These are phyloP conservation scores for Backusella tarrabulga DNA, from an alignment of 192 early-diverging fungal genomes.

Conservation along the genomic window DNA sequence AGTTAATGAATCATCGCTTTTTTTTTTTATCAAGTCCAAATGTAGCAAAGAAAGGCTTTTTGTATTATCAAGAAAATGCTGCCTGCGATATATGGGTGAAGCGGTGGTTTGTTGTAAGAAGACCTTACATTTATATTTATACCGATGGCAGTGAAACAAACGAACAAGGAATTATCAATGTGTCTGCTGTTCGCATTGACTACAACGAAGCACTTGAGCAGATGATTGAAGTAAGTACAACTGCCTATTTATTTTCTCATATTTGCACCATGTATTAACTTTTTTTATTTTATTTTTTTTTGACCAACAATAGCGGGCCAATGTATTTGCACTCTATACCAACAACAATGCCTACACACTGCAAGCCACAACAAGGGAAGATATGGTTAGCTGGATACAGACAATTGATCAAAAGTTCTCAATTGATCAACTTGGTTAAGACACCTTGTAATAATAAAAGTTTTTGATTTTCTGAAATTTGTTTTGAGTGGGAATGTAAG, in stretches of 20 bases:
- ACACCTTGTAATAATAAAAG: neutral
- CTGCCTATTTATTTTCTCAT: slow-evolving; percentile 42
- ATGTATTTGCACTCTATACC: slow-evolving; percentile 71
- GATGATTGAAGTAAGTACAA: slow-evolving; percentile 51
- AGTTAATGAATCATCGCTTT: neutral
- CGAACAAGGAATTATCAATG: slow-evolving; percentile 71
- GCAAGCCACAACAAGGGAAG: slow-evolving; percentile 56
- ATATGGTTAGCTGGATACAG: slow-evolving; percentile 69
- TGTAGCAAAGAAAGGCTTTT: slow-evolving; percentile 51
- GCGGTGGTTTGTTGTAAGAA: slow-evolving; percentile 77
- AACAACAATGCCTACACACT: slow-evolving; percentile 63
- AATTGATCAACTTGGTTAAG: slow-evolving; percentile 13
- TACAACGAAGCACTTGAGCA: slow-evolving; percentile 59
- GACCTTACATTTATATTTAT: slow-evolving; percentile 82
- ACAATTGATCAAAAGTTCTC: slow-evolving; percentile 44
- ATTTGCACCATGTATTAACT: neutral
- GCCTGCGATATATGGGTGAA: slow-evolving; percentile 65
- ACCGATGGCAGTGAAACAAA: slow-evolving; percentile 54
- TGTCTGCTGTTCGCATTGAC: slow-evolving; percentile 64
- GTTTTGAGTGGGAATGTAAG: neutral
- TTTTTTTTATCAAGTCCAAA: slow-evolving; percentile 37
- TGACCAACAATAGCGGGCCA: slow-evolving; percentile 40
- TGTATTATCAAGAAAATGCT: slow-evolving; percentile 51
- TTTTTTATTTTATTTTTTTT: neutral
- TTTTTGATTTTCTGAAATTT: neutral